phyloP scores from a whole-genome alignment of 2,329 filamentous ascomycete species.

The Neopestalotiopsis clavispora region DNA sequence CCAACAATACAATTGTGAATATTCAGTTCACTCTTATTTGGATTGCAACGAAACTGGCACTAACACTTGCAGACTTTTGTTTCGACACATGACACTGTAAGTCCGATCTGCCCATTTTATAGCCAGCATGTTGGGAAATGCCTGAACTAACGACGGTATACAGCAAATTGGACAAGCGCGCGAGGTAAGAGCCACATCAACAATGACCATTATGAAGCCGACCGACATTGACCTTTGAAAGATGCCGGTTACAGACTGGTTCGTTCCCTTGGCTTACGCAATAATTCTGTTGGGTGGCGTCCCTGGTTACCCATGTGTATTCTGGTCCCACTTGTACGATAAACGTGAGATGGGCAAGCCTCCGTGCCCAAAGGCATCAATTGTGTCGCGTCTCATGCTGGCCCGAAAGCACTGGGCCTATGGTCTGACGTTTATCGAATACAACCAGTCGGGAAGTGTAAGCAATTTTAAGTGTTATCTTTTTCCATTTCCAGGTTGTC shows the following conservation, averaged over 20 bases:
- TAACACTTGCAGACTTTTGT: not conserved
- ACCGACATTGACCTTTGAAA: constrained; percentile 31
- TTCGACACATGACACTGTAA: not conserved
- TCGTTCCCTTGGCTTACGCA: constrained; percentile 74
- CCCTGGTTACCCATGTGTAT: constrained; percentile 68
- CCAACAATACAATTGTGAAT: not conserved
- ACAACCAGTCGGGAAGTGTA: constrained; percentile 56
- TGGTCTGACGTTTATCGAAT: constrained; percentile 68
- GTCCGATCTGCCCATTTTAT: not conserved
- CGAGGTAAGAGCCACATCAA: constrained; percentile 1
- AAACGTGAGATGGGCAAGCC: constrained; percentile 41
- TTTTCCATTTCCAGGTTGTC: constrained; percentile 33
- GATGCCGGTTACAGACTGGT: constrained; percentile 65
- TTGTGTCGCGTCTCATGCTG: constrained; percentile 62
- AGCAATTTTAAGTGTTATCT: constrained; percentile 63
- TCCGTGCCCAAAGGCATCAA: constrained; percentile 41
- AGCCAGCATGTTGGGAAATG: not conserved
- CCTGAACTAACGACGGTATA: constrained; percentile 54
- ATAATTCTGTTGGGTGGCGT: constrained; percentile 66
- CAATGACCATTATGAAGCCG: not conserved
- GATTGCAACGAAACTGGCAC: too few relatives aligned
- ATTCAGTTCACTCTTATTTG: not conserved
- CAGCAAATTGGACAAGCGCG: constrained; percentile 16
- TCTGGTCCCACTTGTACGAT: constrained; percentile 72
- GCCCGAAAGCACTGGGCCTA: constrained; percentile 71